phyloP scores from a whole-genome alignment of 768 basidiomycete genomes.

The Agaricus blazei region DNA sequence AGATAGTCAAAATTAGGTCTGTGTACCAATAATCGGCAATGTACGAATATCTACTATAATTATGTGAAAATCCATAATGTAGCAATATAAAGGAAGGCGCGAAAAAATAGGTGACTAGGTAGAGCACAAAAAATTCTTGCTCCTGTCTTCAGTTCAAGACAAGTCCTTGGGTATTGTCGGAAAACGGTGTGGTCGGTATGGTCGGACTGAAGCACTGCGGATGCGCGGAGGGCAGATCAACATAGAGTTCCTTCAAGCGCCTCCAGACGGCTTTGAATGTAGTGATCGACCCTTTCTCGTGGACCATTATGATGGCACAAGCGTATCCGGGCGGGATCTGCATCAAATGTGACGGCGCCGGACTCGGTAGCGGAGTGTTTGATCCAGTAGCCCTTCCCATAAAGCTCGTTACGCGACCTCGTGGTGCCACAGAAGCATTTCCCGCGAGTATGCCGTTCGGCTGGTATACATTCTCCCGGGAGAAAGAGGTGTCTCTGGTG shows the following conservation, averaged over 20 bases:
- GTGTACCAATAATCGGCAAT: not conserved
- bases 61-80: not conserved
- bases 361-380: slow-evolving; percentile 18
- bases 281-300: slow-evolving; percentile 89
- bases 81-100: not conserved
- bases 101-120: not conserved
- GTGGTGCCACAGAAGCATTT: not conserved
- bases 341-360: slow-evolving; percentile 6
- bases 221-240: slow-evolving; percentile 25
- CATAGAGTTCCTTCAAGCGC: slow-evolving; percentile 68
- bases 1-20: not conserved
- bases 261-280: slow-evolving; percentile 78
- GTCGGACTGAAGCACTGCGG: slow-evolving; percentile 33
- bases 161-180: slow-evolving; percentile 23
- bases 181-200: slow-evolving; percentile 34
- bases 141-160: not conserved
- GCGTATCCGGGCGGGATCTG: slow-evolving; percentile 31
- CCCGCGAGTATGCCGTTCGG: slow-evolving; percentile 15
- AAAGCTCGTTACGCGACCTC: slow-evolving; percentile 9
- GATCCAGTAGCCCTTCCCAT: slow-evolving; percentile 13
- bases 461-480: slow-evolving; percentile 18
- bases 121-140: not conserved
- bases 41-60: not conserved
- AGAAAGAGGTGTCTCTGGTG: not conserved
- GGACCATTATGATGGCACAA: slow-evolving; percentile 71